These are phyloP conservation scores for Craspedostauros australis DNA, from an alignment of 108 stramenopile genomes.

Conservation along the genomic window DNA sequence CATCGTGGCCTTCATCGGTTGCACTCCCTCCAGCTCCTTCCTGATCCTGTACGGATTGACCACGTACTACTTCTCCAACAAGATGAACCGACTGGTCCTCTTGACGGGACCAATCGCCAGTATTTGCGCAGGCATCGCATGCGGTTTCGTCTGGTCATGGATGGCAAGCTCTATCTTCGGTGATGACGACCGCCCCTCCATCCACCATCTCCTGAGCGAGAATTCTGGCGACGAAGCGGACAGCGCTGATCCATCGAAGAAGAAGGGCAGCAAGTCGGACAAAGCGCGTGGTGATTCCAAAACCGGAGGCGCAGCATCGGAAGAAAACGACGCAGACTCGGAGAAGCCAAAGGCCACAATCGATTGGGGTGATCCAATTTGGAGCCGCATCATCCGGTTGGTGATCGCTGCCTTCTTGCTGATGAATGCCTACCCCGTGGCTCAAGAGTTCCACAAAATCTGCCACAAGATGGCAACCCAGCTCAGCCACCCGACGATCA, in stretches of 20 bases:
- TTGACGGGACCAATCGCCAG: constrained; percentile 93
- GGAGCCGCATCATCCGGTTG: constrained; percentile 31
- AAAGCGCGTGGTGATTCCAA: neutral
- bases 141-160: constrained; percentile 52
- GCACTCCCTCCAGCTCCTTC: constrained; percentile 84
- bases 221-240: constrained; percentile 12
- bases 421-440: constrained; percentile 23
- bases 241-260: constrained; percentile 8
- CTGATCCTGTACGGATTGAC: constrained; percentile 87
- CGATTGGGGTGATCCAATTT: constrained; percentile 18
- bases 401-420: constrained; percentile 16
- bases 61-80: constrained; percentile 93
- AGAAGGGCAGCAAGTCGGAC: constrained; percentile 23
- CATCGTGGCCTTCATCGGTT: constrained; percentile 49
- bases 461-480: constrained; percentile 44
- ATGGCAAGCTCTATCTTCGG: constrained; percentile 21
- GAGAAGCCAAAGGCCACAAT: constrained; percentile 1
- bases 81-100: constrained; percentile 97
- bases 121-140: constrained; percentile 79
- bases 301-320: constrained; percentile 1
- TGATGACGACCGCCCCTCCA: constrained; percentile 11
- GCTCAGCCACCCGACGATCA: constrained; percentile 87
- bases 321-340: neutral
- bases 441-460: constrained; percentile 34
- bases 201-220: constrained; percentile 8